phyloP scores from a whole-genome alignment of 352 stramenopile species.

The Aphanomyces invadans region DNA sequence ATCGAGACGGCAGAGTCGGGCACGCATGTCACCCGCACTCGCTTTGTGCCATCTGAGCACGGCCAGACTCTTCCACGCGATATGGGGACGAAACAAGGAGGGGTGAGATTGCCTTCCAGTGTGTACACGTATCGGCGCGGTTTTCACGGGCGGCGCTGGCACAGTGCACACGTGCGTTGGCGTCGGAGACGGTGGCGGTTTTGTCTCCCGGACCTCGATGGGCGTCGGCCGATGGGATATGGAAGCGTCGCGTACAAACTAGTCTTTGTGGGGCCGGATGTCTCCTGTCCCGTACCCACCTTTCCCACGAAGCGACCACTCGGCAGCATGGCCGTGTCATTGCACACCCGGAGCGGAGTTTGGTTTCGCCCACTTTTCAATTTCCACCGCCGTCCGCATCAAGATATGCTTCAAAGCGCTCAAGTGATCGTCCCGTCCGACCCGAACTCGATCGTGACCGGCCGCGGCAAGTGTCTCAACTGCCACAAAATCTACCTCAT shows the following conservation, averaged over 20 bases:
- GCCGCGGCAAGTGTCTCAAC: conserved; percentile 15
- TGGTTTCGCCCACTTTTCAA: neutral
- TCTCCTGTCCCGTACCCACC: neutral
- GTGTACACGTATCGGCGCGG: no score
- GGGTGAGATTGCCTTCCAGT: neutral
- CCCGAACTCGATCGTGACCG: conserved; percentile 14
- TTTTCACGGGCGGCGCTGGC: neutral
- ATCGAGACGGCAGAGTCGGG: neutral
- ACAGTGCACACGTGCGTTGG: no score
- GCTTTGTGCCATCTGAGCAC: neutral
- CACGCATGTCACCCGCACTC: neutral
- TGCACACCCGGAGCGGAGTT: no score
- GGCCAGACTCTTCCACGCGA: neutral
- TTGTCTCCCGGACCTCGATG: no score
- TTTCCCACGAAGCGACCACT: neutral
- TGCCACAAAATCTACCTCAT: conserved; percentile 23
- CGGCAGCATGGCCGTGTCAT: neutral
- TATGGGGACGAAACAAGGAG: no score
- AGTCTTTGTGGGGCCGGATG: neutral
- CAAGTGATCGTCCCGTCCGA: neutral
- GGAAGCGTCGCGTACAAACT: neutral
- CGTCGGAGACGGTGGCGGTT: no score
- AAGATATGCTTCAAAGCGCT: conserved; percentile 2
- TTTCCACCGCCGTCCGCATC: neutral
- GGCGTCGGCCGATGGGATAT: no score